Base-by-base conservation (phyloP, 345 rosid genomes). In the Pistacia vera region DNA sequence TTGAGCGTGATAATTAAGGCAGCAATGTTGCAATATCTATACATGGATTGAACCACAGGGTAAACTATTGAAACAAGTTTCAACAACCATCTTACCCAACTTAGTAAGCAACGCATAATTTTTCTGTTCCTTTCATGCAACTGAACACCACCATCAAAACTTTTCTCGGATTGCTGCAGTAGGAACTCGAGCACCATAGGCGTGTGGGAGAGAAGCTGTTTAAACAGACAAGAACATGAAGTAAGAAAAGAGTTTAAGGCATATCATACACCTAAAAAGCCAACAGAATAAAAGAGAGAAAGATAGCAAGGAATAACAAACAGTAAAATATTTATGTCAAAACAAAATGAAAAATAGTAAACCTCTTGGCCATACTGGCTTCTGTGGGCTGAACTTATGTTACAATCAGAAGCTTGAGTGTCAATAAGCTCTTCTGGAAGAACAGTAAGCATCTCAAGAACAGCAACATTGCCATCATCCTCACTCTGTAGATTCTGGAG, bases 351-450 rank as follows among this genome's bases (percentile, higher is more conserved):
- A 61, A 61, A 75, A 72, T 41, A 70, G 61, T 66, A 73, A 75
- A 91, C 95, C 93, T 91, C 95, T 84, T 78, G 87, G 81, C 82
- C 84, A 77, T 79, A 89, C 82, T 88, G 95, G 77, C 85, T 86
- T 84, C 93, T 85, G 75, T 79, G 86, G 30, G 83, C 86, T 51
- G 82, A 69, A 76, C 84, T 85, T 78, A 91, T 85, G 80, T 75
- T 88, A 83, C 78, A 86, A 83, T 88, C 89, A 67, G 83, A 79
- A 75, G 70, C 83, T 78, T 88, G 94, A 73, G 85, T 78, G 75
- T 93, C 99, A 78, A 89, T 75, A 69, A 91, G 82, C 84, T 95
- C 99, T 90, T 94, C 98, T 38, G 97, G 98, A 13, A 95, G 92
- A 57, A 95, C 93, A 81, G 98, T 92, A 66, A 94, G 97, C 92